Conservation (phyloP, 75 land plant species). For the Sequoiadendron giganteum region DNA sequence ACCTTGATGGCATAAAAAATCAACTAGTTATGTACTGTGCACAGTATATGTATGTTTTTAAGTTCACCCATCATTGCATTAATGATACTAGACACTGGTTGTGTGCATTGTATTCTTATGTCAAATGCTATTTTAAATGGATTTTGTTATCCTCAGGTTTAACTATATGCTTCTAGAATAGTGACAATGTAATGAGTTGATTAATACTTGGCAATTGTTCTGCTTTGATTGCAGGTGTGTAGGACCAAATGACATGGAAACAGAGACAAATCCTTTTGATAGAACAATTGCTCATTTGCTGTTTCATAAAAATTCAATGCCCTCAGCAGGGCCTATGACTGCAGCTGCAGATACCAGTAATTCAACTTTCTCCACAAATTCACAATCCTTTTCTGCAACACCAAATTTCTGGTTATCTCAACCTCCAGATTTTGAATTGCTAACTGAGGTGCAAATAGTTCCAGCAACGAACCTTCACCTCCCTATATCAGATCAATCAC, state of each 20-base stretch:
- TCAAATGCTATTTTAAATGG: not conserved
- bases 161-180: not conserved
- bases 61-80: not conserved
- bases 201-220: not conserved
- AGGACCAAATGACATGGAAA: conserved; percentile 46
- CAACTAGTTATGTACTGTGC: not conserved
- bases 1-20: not conserved
- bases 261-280: conserved; percentile 87
- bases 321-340: conserved; percentile 13
- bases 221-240: conserved; percentile 23
- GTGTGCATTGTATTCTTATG: not conserved
- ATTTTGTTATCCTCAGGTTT: not conserved
- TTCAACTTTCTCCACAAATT: not conserved
- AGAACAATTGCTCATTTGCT: conserved; percentile 84
- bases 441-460: not conserved
- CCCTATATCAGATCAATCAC: not conserved
- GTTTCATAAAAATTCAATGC: conserved; percentile 48
- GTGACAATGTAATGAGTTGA: not conserved
- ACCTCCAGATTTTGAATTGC: not conserved
- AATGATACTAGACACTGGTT: not conserved
- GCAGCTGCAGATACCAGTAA: not conserved
- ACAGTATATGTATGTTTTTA: not conserved
- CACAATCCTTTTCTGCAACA: not conserved
- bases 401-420: conserved; percentile 7
- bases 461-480: not conserved